These are phyloP conservation scores for Candida nanaspora DNA, from an alignment of 805 yeast species.

Conservation along the genomic window DNA sequence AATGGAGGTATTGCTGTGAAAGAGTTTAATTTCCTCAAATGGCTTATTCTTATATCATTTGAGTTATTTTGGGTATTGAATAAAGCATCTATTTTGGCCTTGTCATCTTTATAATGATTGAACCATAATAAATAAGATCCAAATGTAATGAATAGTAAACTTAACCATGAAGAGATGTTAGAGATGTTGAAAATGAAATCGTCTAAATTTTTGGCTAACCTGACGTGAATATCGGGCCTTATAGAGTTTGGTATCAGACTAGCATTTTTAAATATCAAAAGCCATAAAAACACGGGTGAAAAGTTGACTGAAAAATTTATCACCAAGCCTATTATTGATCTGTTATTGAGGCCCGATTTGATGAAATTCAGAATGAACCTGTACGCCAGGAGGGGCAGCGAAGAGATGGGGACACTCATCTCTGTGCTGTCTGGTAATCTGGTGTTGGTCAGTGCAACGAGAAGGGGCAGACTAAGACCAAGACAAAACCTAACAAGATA, in stretches of 20 bases:
- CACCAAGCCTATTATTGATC: slow-evolving; percentile 30
- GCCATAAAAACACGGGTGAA: slow-evolving; percentile 47
- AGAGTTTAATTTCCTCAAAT: slow-evolving; percentile 16
- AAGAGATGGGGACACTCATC: neutral
- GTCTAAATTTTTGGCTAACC: slow-evolving; percentile 38
- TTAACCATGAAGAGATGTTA: slow-evolving; percentile 15
- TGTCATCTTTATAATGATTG: slow-evolving; percentile 7
- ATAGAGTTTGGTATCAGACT: slow-evolving; percentile 45
- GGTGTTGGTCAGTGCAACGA: neutral
- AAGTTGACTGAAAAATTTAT: slow-evolving; percentile 44
- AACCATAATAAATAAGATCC: slow-evolving; percentile 14
- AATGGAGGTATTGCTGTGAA: slow-evolving; percentile 28
- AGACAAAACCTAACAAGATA: too few species aligned
- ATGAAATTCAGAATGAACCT: neutral
- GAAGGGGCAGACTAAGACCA: too few species aligned
- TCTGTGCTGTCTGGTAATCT: neutral
- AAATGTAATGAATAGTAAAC: slow-evolving; percentile 7
- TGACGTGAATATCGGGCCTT: slow-evolving; percentile 48
- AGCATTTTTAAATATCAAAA: slow-evolving; percentile 51
- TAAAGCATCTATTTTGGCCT: neutral
- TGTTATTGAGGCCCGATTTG: slow-evolving; percentile 23
- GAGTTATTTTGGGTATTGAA: neutral
- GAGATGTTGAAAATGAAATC: slow-evolving; percentile 26
- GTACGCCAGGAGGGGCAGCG: neutral
- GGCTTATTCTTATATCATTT: slow-evolving; percentile 2